phyloP scores from a whole-genome alignment of 768 basidiomycete genomes.

The Rhizopogon vesiculosus region DNA sequence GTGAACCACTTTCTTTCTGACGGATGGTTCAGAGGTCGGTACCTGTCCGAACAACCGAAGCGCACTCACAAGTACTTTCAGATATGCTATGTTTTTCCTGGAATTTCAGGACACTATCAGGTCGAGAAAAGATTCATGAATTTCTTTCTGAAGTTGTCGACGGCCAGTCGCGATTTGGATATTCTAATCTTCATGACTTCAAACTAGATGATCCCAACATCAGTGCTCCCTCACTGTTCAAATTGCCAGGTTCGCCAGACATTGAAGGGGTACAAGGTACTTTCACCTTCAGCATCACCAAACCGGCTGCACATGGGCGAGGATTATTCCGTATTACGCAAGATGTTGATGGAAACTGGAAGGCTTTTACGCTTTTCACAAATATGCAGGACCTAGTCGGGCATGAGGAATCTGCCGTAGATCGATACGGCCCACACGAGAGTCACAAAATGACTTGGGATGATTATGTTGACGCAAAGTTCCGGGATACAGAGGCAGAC shows the following conservation, averaged over 20 bases:
- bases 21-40: background rate
- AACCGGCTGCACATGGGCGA: background rate
- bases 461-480: background rate
- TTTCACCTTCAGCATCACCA: background rate
- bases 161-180: background rate
- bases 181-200: background rate
- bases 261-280: background rate
- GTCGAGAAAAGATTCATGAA: background rate
- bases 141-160: background rate
- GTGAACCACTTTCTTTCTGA: background rate
- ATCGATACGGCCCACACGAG: background rate
- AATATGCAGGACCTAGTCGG: slow-evolving; percentile 50
- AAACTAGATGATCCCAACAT: background rate
- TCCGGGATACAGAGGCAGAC: background rate
- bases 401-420: slow-evolving; percentile 31
- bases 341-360: slow-evolving; percentile 40
- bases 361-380: slow-evolving; percentile 52
- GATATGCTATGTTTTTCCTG: background rate
- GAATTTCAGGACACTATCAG: background rate
- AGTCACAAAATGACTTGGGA: background rate
- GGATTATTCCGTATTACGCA: slow-evolving; percentile 53
- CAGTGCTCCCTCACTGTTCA: background rate
- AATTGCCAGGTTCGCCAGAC: background rate
- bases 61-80: background rate
- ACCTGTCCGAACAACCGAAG: background rate